Base-by-base conservation (phyloP, 2,329 filamentous ascomycete species). In the Xylariaceae sp. region DNA sequence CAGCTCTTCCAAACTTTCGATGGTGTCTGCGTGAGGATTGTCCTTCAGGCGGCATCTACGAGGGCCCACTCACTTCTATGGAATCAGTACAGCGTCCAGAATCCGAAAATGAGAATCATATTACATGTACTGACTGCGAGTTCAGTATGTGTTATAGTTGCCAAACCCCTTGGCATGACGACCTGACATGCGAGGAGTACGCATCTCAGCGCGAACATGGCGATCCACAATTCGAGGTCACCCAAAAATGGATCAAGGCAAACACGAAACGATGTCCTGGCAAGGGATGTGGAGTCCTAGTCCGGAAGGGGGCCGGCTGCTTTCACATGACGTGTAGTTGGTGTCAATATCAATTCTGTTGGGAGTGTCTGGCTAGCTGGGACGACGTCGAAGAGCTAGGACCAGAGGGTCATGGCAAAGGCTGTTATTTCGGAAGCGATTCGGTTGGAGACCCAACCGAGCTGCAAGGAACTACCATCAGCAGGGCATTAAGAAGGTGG, bases 21-120 rank as follows among this genome's bases (percentile, higher is more conserved):
- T 41, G 39, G 39, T 41, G 39, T 41, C 39, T 41, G 39, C 39
- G 39, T 21, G 39, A 41, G 39, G 39, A 17, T 17, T 41, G 39
- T 21, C 6, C 16, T 12, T 41, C 21, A 6, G 39, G 39, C 17
- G 19, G 39, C 8, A 7, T 41, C 4, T 41, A 23, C 39, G 39
- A 41, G 6, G 17, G 7, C 17, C 39, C 39, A 6, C 6, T 29
- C 26, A 29, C 26, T 29, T 9, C 26, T 29, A n/a, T n/a, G n/a
- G n/a, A n/a, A n/a, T 29, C 26, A 6, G 9, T 9, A 29, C 26
- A 29, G 26, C 26, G 9, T 29, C 26, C 26, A 5, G 26, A 29
- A 9, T 9, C 26, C 26, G 6, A 9, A 29, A 6, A 29, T 9
- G 5, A 6, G 6, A 29, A 29, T 9, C 26, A 29, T 6, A 29